These are phyloP conservation scores for Sordaria brevicollis DNA, from an alignment of 495 filamentous ascomycete genomes.

Conservation along the genomic window DNA sequence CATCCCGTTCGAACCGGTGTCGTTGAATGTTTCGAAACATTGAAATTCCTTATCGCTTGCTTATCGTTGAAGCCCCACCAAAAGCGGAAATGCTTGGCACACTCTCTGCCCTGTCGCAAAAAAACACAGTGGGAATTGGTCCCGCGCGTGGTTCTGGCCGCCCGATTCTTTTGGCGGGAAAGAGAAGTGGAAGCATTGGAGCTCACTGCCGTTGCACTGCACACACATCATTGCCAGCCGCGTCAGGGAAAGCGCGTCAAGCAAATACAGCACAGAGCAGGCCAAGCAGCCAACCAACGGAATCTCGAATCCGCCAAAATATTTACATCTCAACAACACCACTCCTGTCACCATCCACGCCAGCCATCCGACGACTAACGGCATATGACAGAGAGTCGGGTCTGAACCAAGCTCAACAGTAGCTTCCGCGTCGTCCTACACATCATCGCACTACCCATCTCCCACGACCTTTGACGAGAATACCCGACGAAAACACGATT, in stretches of 20 bases:
- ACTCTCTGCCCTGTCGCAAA: neutral
- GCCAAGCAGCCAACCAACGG: neutral
- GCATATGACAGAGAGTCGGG: neutral
- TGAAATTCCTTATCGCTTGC: neutral
- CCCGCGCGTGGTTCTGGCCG: neutral
- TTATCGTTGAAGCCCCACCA: neutral
- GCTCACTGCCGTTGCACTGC: neutral
- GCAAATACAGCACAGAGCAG: neutral
- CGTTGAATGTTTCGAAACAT: neutral
- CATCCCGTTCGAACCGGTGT: neutral
- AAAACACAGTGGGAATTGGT: neutral
- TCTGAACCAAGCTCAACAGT: neutral
- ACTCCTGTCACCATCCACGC: neutral
- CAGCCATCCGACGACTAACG: neutral
- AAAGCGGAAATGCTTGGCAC: neutral
- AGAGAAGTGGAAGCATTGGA: neutral
- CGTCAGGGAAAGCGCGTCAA: conserved; percentile 12
- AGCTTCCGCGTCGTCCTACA: neutral
- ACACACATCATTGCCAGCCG: conserved; percentile 8
- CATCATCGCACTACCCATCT: neutral
- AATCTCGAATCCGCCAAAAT: neutral
- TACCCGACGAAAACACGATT: neutral
- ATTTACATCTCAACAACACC: neutral
- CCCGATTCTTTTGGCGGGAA: neutral
- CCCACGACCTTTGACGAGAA: neutral